phyloP scores from a whole-genome alignment of 441 rosid genomes.

The Rhodomyrtus psidioides region DNA sequence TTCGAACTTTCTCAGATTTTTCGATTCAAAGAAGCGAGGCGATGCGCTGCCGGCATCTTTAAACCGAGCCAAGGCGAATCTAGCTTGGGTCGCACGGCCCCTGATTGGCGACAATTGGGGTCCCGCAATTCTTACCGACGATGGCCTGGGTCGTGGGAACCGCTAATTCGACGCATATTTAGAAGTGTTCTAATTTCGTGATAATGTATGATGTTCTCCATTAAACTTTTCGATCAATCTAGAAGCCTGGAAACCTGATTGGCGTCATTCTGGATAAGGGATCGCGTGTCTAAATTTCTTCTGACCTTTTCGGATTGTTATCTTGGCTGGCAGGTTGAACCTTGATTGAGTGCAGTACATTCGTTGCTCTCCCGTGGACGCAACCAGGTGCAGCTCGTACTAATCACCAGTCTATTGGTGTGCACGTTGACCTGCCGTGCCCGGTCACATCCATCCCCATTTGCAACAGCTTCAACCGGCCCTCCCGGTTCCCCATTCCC shows the following conservation, averaged over 20 bases:
- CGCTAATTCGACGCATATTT: rapidly evolving
- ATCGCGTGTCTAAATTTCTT: background rate
- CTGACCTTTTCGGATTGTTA: background rate
- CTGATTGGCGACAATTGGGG: rapidly evolving
- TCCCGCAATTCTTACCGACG: rapidly evolving
- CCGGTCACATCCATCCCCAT: background rate
- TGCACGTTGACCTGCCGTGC: background rate
- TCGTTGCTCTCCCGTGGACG: background rate
- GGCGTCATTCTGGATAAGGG: background rate
- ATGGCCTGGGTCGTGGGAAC: rapidly evolving
- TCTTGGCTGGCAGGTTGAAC: background rate
- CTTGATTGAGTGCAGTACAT: background rate
- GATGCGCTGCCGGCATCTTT: background rate
- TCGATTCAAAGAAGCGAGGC: background rate
- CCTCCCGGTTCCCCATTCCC: background rate
- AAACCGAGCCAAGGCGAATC: background rate
- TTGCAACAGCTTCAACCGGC: background rate
- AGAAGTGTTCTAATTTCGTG: background rate
- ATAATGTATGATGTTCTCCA: too few relatives aligned
- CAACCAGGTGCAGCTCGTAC: background rate
- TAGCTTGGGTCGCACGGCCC: rapidly evolving
- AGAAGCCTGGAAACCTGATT: background rate
- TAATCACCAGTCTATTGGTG: background rate
- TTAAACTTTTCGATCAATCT: background rate
- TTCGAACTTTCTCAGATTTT: rapidly evolving